phyloP scores from a whole-genome alignment of 192 early-diverging fungal species.

The Coemansia sp. region DNA sequence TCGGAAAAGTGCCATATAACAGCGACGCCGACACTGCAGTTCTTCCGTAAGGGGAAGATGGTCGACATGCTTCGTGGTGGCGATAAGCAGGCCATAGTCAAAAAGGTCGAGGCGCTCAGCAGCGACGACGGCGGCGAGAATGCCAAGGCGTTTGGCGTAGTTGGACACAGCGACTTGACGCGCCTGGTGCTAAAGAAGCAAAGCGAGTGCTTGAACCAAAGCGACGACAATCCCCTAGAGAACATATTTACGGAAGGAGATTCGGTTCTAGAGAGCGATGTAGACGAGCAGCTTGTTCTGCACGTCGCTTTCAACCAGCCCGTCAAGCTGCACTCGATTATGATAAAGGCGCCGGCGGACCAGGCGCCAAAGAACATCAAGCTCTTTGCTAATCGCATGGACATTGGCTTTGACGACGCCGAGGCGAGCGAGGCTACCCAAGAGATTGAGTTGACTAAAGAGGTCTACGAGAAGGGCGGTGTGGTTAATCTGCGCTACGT shows the following conservation, averaged over 20 bases:
- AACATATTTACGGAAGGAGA: constrained; percentile 78
- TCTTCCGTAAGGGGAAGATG: constrained; percentile 76
- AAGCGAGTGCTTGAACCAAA: constrained; percentile 87
- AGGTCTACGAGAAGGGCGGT: constrained; percentile 68
- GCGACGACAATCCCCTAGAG: constrained; percentile 70
- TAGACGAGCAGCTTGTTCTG: constrained; percentile 94
- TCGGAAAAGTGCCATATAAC: constrained; percentile 42
- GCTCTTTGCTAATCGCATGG: constrained; percentile 81
- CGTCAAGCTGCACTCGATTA: constrained; percentile 64
- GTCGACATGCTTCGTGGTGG: constrained; percentile 84
- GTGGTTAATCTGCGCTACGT: constrained; percentile 88
- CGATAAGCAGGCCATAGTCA: constrained; percentile 69
- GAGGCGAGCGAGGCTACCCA: constrained; percentile 80
- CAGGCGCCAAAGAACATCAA: constrained; percentile 88
- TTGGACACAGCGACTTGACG: constrained; percentile 65
- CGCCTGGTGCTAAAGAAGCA: constrained; percentile 69
- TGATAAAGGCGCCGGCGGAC: constrained; percentile 59
- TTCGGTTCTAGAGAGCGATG: constrained; percentile 84
- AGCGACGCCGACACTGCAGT: constrained; percentile 53
- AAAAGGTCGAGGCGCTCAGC: constrained; percentile 59
- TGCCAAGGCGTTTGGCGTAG: constrained; percentile 49
- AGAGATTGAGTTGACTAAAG: constrained; percentile 68
- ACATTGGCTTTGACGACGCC: constrained; percentile 87
- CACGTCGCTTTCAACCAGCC: constrained; percentile 86
- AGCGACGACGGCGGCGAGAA: constrained; percentile 12